These are phyloP conservation scores for Talaromyces sp. DNA, from an alignment of 2,329 filamentous ascomycete genomes.

Conservation along the genomic window DNA sequence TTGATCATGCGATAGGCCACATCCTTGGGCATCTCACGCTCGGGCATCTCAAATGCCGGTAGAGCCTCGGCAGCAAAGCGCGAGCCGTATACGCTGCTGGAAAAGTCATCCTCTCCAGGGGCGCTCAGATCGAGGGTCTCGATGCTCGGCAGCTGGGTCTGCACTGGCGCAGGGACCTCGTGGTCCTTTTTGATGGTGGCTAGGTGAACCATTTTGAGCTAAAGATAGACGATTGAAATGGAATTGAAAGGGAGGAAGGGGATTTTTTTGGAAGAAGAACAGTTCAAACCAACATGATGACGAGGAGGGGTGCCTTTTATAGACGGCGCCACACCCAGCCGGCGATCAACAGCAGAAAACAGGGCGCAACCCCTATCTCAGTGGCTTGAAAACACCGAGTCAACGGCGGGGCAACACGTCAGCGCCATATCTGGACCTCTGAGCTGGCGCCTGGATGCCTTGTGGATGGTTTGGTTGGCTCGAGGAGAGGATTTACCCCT, in stretches of 20 bases:
- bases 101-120: constrained; percentile 48
- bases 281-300: too few species aligned
- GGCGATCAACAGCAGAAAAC: neutral
- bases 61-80: constrained; percentile 76
- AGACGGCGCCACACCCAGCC: neutral
- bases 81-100: constrained; percentile 82
- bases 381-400: neutral
- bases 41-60: constrained; percentile 80
- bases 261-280: neutral
- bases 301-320: neutral
- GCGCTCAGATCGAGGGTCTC: constrained; percentile 45
- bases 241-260: neutral
- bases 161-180: constrained; percentile 31
- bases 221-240: neutral
- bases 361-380: neutral
- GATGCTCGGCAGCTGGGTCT: constrained; percentile 33
- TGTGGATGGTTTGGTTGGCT: neutral
- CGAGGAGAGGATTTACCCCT: neutral
- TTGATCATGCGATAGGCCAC: constrained; percentile 97
- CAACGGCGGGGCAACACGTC: neutral
- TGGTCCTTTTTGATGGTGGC: constrained; percentile 33
- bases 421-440: neutral
- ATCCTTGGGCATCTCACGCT: constrained; percentile 82
- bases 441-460: neutral
- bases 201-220: constrained; percentile 39